Percentiles rank a stretch among this genome's conserved stretches.
Evolutionary conservation across 1,139 yeast genomes (phyloP).

Genomic region (Pichia sp.): DNA sequence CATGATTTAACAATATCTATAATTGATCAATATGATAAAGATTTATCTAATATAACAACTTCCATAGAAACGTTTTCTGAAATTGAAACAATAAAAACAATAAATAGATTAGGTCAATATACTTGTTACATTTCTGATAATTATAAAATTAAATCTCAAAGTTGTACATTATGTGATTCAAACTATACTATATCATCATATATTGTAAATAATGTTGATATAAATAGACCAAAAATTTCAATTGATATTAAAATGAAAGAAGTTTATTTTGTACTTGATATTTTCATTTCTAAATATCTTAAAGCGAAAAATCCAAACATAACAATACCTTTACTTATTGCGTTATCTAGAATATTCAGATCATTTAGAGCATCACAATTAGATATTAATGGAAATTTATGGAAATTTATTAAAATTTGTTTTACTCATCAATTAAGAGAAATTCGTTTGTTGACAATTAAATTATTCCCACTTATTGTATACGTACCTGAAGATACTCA

Average conservation of each 20-base stretch:
- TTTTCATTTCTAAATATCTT: slow-evolving; percentile 24
- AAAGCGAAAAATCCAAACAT: slow-evolving; percentile 24
- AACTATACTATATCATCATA: slow-evolving; percentile 20
- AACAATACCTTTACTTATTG: slow-evolving; percentile 39
- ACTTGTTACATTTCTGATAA: slow-evolving; percentile 38
- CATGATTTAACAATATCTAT: slow-evolving; percentile 1
- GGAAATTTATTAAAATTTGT: slow-evolving; percentile 28
- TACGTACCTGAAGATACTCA: slow-evolving; percentile 33
- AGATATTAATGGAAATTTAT: slow-evolving; percentile 19
- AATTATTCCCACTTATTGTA: slow-evolving; percentile 43
- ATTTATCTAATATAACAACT: not conserved
- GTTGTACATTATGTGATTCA: slow-evolving; percentile 41
- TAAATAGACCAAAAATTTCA: slow-evolving; percentile 27
- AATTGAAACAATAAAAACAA: slow-evolving; percentile 19
- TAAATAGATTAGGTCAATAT: slow-evolving; percentile 39
- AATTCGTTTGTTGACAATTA: slow-evolving; percentile 44
- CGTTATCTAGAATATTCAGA: slow-evolving; percentile 43
- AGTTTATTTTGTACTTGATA: slow-evolving; percentile 17
- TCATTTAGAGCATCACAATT: slow-evolving; percentile 42
- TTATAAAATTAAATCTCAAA: slow-evolving; percentile 29
- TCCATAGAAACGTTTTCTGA: not conserved
- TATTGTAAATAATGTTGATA: slow-evolving; percentile 23
- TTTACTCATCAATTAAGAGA: slow-evolving; percentile 41
- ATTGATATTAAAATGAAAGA: slow-evolving; percentile 13
- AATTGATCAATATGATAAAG: slow-evolving; percentile 3